Base-by-base conservation (phyloP, 768 basidiomycete genomes). In the Phylloporus scabripes region DNA sequence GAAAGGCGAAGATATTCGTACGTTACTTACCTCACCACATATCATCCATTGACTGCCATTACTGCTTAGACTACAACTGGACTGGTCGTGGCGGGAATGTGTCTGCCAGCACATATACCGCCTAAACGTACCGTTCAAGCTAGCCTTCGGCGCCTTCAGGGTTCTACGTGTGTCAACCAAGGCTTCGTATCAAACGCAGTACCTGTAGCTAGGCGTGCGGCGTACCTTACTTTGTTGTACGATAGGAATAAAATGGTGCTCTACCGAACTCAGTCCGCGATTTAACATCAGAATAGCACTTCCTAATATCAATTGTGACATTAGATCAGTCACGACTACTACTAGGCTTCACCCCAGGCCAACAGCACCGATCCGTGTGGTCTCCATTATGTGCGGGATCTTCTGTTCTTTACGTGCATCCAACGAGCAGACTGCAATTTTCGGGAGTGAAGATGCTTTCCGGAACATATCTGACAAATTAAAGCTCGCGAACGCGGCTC, bases 11-110 rank as follows among this genome's bases (percentile, higher is more conserved):
- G 90, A 95, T 66, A 92, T 97, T 68, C 90, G 89, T 92, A 67
- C 61, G 90, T 81, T 18, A 36, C 31, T 56, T n/a, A 45, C 5
- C 37, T 34, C 18, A 5, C 17, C 5, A 26, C 36, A 21, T 44
- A 10, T 40, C 15, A 8, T 26, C 18, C 20, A 23, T 12, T 23
- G 48, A 26, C 46, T 52, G 50, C 60, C 34, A 9, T 26, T 24
- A 8, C 15, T 43, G 4, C 31, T 11, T 51, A 88, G 95, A 99
- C 74, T 77, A 95, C 74, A 97, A 96, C 79, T 98, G 95, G 95
- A 98, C 94, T 59, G 95, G 95, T 40, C 91, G 92, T 57, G 95
- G 95, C 44, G 95, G 95, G 57, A 92, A 85, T 58, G 92, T 95
- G 49, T 92, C 95, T 47, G 87, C 93, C 33, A 85, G 81, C 53